These are phyloP conservation scores for Prunus mume DNA, from an alignment of 306 rosid species.

Conservation along the genomic window DNA sequence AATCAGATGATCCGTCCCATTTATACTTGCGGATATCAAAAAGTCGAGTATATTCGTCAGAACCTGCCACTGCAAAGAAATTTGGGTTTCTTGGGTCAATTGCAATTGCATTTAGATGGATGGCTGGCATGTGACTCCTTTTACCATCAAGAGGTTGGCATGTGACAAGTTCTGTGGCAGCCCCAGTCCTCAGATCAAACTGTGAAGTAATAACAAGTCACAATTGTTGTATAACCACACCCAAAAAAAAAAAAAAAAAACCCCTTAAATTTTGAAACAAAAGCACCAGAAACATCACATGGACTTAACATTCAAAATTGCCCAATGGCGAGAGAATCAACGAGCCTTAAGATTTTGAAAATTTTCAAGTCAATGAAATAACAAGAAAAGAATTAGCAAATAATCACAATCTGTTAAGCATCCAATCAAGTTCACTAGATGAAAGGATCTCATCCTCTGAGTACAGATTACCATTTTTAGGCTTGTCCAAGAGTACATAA, in stretches of 20 bases:
- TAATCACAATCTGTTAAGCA: not conserved
- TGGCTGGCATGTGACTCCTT: constrained; percentile 37
- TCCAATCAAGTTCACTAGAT: not conserved
- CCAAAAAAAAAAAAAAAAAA: not conserved
- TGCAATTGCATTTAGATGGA: constrained; percentile 80
- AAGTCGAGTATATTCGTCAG: constrained; percentile 75
- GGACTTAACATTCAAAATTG: not conserved
- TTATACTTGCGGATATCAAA: constrained; percentile 82
- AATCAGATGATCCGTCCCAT: constrained; percentile 72
- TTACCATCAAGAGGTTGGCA: constrained; percentile 59
- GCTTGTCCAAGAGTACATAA: not conserved
- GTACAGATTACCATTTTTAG: not conserved
- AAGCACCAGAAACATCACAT: constrained; percentile 6
- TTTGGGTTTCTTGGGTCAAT: constrained; percentile 96
- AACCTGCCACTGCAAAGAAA: constrained; percentile 81
- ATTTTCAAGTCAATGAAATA: not conserved
- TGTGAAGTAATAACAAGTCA: constrained; percentile 41
- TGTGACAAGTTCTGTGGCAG: constrained; percentile 69
- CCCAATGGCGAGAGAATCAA: constrained; percentile 1
- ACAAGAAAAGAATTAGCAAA: not conserved
- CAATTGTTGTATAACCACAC: constrained; percentile 8
- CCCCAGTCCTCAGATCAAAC: constrained; percentile 86
- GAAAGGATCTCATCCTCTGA: not conserved
- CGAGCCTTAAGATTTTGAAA: not conserved
- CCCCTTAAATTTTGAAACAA: not conserved